Evolutionary conservation across 305 asterid species (phyloP), one percentile per base, ranked within the genome.

Genomic region (Ruellia speciosa): DNA sequence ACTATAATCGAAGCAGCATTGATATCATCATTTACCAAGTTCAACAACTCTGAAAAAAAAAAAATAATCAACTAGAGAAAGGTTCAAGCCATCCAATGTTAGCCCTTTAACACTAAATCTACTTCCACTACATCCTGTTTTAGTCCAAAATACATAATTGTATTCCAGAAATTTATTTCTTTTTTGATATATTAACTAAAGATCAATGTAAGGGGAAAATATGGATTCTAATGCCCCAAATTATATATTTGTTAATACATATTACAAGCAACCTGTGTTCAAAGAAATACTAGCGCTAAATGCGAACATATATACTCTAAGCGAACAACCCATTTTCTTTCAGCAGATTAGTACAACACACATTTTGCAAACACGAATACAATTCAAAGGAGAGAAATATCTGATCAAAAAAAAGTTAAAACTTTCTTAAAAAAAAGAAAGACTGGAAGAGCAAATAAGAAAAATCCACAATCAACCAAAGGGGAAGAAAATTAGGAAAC

Each of bases 31-130:
- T 9, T 12, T 11, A 17, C n/a, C 45, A 16, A 20, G 19, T 49
- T 9, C 18, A 17, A 7, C 3, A 37, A 19, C 49, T 60, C 6
- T 17, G 12, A 7, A n/a, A n/a, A n/a, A n/a, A n/a, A n/a, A 33
- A 33, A 58, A 52, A 40, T 14, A 50, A 34, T n/a, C 48, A 54
- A 61, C 17, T 18, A 17, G 20, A 12, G 37, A 56, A 45, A 33
- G 6, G 18, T 33, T 35, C 49, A 28, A n/a, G 56, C 8, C 60
- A 37, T 24, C 4, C 31, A 24, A 4, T 24, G 31, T 4, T 24
- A 24, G 31, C 2, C 31, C 31, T 24, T 24, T 1, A 24, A 24
- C 31, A 2, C 4, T 24, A 24, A 24, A 24, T 24, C 4, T 24
- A 4, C 31, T 24, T 24, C 31, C 31, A 24, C 31, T 24, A 24